These are phyloP conservation scores for Byssothecium circinans DNA, from an alignment of 2,329 filamentous ascomycete species.

Conservation along the genomic window DNA sequence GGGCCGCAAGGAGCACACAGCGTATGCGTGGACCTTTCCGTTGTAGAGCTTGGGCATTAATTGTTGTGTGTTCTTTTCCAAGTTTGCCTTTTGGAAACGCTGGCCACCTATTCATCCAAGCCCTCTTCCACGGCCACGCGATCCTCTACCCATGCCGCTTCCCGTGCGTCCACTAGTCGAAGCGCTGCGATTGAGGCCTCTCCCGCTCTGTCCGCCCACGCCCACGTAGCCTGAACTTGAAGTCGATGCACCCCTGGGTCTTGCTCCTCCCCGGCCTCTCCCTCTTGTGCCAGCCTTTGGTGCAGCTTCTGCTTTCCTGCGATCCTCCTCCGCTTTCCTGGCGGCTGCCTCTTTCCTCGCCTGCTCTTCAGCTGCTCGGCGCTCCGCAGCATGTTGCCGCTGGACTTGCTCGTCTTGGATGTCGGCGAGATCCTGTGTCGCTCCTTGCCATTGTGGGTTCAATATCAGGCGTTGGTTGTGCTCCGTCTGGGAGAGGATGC, in stretches of 20 bases:
- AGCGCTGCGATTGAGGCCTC: constrained; percentile 52
- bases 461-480: constrained; percentile 93
- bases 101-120: constrained; percentile 16
- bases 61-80: neutral
- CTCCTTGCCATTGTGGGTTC: constrained; percentile 86
- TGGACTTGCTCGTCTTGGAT: constrained; percentile 77
- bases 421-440: constrained; percentile 81
- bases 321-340: constrained; percentile 54
- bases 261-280: constrained; percentile 39
- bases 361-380: constrained; percentile 76
- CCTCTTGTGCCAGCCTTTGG: constrained; percentile 45
- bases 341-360: constrained; percentile 70
- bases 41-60: too few relatives aligned
- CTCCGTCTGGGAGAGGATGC: constrained; percentile 94
- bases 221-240: constrained; percentile 44
- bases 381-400: constrained; percentile 75
- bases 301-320: constrained; percentile 63
- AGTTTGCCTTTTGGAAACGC: too few relatives aligned
- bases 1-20: too few relatives aligned
- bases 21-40: too few relatives aligned
- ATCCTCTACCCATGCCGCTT: constrained; percentile 49
- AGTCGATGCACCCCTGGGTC: constrained; percentile 33
- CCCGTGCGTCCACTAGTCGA: constrained; percentile 47
- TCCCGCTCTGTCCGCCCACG: constrained; percentile 50
- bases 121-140: constrained; percentile 37